Conservation (phyloP, 345 rosid species). For the Litchi chinensis region DNA sequence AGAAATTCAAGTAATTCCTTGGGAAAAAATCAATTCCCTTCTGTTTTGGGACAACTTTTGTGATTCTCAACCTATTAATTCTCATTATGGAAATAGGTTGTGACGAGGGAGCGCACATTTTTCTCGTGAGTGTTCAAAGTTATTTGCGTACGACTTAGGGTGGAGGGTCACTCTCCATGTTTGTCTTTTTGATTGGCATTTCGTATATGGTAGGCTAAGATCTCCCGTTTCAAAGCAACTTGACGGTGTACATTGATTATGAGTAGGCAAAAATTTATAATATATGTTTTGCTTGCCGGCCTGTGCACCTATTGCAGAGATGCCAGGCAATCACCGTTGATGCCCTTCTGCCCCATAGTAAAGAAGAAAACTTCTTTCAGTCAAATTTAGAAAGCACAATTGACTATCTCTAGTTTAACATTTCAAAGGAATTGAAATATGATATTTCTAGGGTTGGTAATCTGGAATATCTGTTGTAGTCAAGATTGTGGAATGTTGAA, state of each 20-base stretch:
- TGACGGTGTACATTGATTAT: neutral
- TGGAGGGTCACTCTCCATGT: constrained; percentile 1
- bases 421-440: neutral
- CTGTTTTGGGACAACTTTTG: too few relatives aligned
- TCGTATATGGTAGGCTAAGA: neutral
- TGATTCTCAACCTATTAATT: too few relatives aligned
- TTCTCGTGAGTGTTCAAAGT: neutral
- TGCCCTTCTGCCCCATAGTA: too few relatives aligned
- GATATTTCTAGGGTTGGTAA: neutral
- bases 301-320: neutral
- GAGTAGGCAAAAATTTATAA: neutral
- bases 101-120: too few relatives aligned
- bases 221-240: neutral
- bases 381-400: neutral
- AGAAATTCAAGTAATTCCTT: neutral
- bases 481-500: neutral
- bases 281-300: neutral
- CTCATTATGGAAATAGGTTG: too few relatives aligned
- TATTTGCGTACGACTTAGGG: neutral
- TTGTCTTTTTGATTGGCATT: neutral
- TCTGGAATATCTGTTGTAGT: neutral
- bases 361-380: neutral
- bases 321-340: neutral
- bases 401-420: neutral
- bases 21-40: neutral